A percentile compares a stretch with the other conserved stretches of the same genome.
phyloP scores from a whole-genome alignment of 2,329 filamentous ascomycete genomes.

The Bipolaris sorokiniana region DNA sequence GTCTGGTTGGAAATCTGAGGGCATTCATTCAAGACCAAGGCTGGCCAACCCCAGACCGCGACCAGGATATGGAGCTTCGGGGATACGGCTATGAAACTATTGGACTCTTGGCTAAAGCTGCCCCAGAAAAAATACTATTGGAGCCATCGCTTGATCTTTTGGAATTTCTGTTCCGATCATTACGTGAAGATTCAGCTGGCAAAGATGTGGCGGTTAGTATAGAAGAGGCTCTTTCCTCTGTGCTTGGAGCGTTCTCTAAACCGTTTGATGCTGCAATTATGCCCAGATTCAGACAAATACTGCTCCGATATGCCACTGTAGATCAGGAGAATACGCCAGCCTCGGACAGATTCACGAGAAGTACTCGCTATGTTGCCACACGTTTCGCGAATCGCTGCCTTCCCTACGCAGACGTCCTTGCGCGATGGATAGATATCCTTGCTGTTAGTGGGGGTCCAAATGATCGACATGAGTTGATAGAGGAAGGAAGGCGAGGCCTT shows the following conservation, averaged over 20 bases:
- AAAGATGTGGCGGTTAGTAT: conserved; percentile 82
- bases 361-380: conserved; percentile 79
- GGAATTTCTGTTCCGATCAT: conserved; percentile 81
- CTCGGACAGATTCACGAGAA: conserved; percentile 56
- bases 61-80: conserved; percentile 69
- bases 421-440: conserved; percentile 86
- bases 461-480: conserved; percentile 80
- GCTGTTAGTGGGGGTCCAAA: conserved; percentile 71
- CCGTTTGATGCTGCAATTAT: conserved; percentile 51
- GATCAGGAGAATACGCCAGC: conserved; percentile 23
- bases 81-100: conserved; percentile 90
- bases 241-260: conserved; percentile 66
- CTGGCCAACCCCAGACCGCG: conserved; percentile 71
- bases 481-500: conserved; percentile 87
- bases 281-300: conserved; percentile 45
- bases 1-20: conserved; percentile 71
- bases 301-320: conserved; percentile 41
- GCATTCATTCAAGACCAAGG: conserved; percentile 80
- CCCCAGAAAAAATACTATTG: conserved; percentile 62
- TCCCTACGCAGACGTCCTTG: conserved; percentile 76
- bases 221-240: conserved; percentile 82
- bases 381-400: conserved; percentile 91
- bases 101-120: conserved; percentile 75
- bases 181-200: conserved; percentile 77
- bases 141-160: conserved; percentile 62